phyloP scores from a whole-genome alignment of 768 basidiomycete species.

The Lactarius indigo region DNA sequence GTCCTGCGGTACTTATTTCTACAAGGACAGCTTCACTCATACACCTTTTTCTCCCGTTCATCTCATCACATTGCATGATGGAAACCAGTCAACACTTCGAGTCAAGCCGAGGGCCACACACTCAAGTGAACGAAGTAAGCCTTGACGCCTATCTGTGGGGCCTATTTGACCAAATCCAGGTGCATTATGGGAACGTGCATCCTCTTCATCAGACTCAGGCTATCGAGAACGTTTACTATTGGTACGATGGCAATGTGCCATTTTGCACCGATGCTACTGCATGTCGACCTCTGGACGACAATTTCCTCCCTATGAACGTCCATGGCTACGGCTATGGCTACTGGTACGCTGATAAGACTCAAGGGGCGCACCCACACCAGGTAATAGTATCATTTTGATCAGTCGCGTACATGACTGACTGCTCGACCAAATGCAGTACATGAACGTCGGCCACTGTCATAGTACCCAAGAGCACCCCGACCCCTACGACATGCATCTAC shows the following conservation, averaged over 20 bases:
- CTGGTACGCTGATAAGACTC: slow-evolving; percentile 1
- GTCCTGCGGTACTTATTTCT: slow-evolving; percentile 1
- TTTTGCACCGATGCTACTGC: slow-evolving; percentile 14
- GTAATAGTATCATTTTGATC: background rate
- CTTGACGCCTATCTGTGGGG: slow-evolving; percentile 10
- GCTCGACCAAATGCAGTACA: slow-evolving; percentile 1
- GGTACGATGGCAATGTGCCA: slow-evolving; percentile 21
- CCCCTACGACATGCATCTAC: slow-evolving; percentile 2
- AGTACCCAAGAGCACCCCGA: background rate
- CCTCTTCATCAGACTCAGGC: slow-evolving; percentile 9
- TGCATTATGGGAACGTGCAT: slow-evolving; percentile 6
- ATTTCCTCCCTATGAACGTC: slow-evolving; percentile 3
- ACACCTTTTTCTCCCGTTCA: background rate
- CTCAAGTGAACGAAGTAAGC: slow-evolving; percentile 14
- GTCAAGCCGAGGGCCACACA: background rate
- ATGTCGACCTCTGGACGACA: slow-evolving; percentile 17
- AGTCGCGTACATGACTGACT: background rate
- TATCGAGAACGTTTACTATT: slow-evolving; percentile 19
- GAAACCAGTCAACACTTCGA: slow-evolving; percentile 7
- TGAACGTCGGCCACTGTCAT: background rate
- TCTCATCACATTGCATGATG: slow-evolving; percentile 6
- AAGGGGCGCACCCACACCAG: slow-evolving; percentile 3
- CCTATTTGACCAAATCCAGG: slow-evolving; percentile 19
- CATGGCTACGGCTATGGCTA: background rate
- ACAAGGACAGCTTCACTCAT: background rate